Conservation (phyloP, 148 eudicot species). For the Beta vulgaris region DNA sequence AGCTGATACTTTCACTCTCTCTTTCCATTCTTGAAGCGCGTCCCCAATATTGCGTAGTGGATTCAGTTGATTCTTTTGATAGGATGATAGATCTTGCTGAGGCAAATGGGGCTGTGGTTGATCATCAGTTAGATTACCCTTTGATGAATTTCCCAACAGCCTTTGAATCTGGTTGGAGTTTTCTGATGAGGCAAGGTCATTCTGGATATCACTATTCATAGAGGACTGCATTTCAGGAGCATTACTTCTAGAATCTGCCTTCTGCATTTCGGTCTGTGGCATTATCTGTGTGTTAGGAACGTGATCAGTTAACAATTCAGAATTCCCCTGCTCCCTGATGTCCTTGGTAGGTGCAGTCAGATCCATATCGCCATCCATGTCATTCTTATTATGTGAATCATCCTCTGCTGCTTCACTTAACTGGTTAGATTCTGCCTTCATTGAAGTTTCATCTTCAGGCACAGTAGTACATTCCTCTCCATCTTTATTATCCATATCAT, state of each 20-base stretch:
- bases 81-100: slow-evolving; percentile 46
- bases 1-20: slow-evolving; percentile 72
- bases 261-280: slow-evolving; percentile 40
- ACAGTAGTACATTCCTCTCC: slow-evolving; percentile 37
- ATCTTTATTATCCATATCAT: slow-evolving; percentile 31
- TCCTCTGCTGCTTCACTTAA: slow-evolving; percentile 42
- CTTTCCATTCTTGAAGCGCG: slow-evolving; percentile 97
- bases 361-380: slow-evolving; percentile 38
- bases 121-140: slow-evolving; percentile 50
- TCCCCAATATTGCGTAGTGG: slow-evolving; percentile 79
- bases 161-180: slow-evolving; percentile 51
- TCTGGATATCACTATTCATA: slow-evolving; percentile 40
- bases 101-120: slow-evolving; percentile 44
- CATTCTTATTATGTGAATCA: slow-evolving; percentile 31
- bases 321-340: slow-evolving; percentile 28
- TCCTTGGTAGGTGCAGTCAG: slow-evolving; percentile 41
- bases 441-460: slow-evolving; percentile 40
- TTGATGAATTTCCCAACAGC: slow-evolving; percentile 52
- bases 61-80: slow-evolving; percentile 66
- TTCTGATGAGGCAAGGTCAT: slow-evolving; percentile 58
- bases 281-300: slow-evolving; percentile 43
- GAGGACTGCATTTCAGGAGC: slow-evolving; percentile 57
- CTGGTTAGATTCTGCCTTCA: slow-evolving; percentile 41
- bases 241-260: slow-evolving; percentile 32
- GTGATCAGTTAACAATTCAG: slow-evolving; percentile 29